Evolutionary conservation across 2,329 filamentous ascomycete genomes (phyloP).

Genomic region (Colletotrichum aenigma): DNA sequence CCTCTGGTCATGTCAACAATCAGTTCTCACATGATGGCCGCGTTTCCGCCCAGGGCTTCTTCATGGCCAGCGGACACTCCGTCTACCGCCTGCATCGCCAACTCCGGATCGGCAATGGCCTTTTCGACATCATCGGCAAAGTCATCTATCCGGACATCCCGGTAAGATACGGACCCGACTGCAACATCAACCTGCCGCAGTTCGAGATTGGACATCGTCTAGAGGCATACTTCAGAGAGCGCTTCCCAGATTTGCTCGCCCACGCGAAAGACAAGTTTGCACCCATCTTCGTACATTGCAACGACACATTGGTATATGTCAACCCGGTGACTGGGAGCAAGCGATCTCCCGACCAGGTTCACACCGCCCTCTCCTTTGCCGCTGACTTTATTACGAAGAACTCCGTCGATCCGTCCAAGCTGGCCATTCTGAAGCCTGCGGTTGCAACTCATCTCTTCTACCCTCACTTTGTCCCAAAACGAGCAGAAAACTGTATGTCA

Average conservation of each 20-base stretch:
- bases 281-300: constrained; percentile 25
- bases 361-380: constrained; percentile 21
- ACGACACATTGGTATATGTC: background rate
- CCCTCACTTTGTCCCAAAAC: too few relatives aligned
- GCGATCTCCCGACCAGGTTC: constrained; percentile 19
- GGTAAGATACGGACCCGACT: constrained; percentile 1
- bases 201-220: background rate
- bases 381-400: constrained; percentile 8
- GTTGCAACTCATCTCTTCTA: too few relatives aligned
- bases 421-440: constrained; percentile 17
- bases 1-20: constrained; percentile 4
- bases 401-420: background rate
- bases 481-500: too few relatives aligned
- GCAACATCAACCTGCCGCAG: background rate
- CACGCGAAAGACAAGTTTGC: background rate
- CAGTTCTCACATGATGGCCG: background rate
- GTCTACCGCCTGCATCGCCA: constrained; percentile 24
- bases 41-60: constrained; percentile 17
- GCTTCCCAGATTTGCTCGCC: background rate
- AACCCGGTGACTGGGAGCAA: constrained; percentile 7
- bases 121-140: constrained; percentile 22
- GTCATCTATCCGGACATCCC: constrained; percentile 19
- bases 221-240: background rate
- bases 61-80: constrained; percentile 17
- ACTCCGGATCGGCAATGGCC: constrained; percentile 24